Percentiles rank a stretch among this genome's conserved stretches.
These are phyloP conservation scores for Phytophthora vignae DNA, from an alignment of 352 stramenopile species.

Conservation along the genomic window DNA sequence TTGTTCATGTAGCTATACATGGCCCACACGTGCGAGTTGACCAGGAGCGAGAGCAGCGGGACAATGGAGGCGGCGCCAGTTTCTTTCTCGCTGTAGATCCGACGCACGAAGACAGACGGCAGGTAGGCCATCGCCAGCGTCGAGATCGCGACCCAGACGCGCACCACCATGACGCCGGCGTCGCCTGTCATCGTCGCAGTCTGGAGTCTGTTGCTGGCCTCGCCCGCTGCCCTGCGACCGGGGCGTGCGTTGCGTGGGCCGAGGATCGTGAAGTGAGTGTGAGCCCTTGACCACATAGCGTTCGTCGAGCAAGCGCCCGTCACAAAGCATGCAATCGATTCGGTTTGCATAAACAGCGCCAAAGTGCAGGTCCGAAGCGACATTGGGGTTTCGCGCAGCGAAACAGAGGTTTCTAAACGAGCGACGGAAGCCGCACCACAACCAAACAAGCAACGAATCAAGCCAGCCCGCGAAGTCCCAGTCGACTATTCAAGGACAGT, in stretches of 20 bases:
- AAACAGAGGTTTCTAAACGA: too few species aligned
- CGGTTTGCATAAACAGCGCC: constrained; percentile 12
- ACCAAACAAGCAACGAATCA: too few species aligned
- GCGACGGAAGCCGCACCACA: too few species aligned
- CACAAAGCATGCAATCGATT: constrained; percentile 15
- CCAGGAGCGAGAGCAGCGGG: constrained; percentile 16
- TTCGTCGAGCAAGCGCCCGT: constrained; percentile 5
- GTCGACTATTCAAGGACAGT: too few species aligned
- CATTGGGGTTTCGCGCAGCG: too few species aligned
- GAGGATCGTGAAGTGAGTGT: constrained; percentile 15
- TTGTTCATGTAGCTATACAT: constrained; percentile 25
- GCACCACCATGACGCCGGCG: constrained; percentile 12
- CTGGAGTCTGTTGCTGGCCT: neutral
- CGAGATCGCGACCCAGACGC: constrained; percentile 20
- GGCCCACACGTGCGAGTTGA: constrained; percentile 27
- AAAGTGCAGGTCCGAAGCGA: neutral
- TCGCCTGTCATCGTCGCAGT: constrained; percentile 1
- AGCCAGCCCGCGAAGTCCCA: too few species aligned
- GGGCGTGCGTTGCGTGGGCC: neutral
- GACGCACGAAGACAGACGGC: constrained; percentile 21
- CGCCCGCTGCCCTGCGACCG: neutral
- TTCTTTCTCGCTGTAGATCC: constrained; percentile 11
- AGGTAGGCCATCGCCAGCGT: constrained; percentile 21
- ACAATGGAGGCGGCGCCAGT: constrained; percentile 8
- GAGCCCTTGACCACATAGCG: constrained; percentile 15